Evolutionary conservation across 768 basidiomycete genomes (phyloP), one percentile per base, ranked within the genome.

Genomic region (Sarcomyxa edulis): DNA sequence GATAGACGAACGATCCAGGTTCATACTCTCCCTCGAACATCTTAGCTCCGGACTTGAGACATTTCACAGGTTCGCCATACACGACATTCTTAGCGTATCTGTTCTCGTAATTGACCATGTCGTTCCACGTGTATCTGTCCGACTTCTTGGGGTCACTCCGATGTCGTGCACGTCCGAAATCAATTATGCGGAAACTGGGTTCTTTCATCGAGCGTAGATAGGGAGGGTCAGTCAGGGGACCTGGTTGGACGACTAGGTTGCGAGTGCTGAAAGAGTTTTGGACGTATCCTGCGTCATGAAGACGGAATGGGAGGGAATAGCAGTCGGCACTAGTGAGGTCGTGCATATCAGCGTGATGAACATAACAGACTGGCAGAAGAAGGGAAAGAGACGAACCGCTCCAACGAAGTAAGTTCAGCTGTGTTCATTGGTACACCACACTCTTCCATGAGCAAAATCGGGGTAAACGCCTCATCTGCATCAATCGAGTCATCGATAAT

Each of bases 101-200:
- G n/a, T n/a, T n/a, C n/a, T n/a, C n/a, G n/a, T n/a, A n/a, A n/a
- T n/a, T n/a, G n/a, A n/a, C n/a, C n/a, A n/a, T n/a, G n/a, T n/a
- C n/a, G n/a, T n/a, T n/a, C n/a, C n/a, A n/a, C n/a, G n/a, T n/a
- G n/a, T n/a, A n/a, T n/a, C n/a, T n/a, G n/a, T n/a, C n/a, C n/a
- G n/a, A n/a, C n/a, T n/a, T n/a, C n/a, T n/a, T n/a, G n/a, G n/a
- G n/a, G n/a, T n/a, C n/a, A n/a, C n/a, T n/a, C n/a, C n/a, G n/a
- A n/a, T n/a, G n/a, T n/a, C n/a, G n/a, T n/a, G 45, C 40, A 5
- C 72, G 60, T 9, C 74, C 74, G 26, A 74, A 73, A 47, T 76
- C 74, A 37, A 76, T 72, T 43, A 76, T 35, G 16, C 74, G 64
- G 47, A 72, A 76, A 35, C 59, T 62, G 7, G 64, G 62, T 2